A percentile compares a stretch with the other conserved stretches of the same genome.
These are phyloP conservation scores for Globisporangium nagaii DNA, from an alignment of 352 stramenopile species.

Conservation along the genomic window DNA sequence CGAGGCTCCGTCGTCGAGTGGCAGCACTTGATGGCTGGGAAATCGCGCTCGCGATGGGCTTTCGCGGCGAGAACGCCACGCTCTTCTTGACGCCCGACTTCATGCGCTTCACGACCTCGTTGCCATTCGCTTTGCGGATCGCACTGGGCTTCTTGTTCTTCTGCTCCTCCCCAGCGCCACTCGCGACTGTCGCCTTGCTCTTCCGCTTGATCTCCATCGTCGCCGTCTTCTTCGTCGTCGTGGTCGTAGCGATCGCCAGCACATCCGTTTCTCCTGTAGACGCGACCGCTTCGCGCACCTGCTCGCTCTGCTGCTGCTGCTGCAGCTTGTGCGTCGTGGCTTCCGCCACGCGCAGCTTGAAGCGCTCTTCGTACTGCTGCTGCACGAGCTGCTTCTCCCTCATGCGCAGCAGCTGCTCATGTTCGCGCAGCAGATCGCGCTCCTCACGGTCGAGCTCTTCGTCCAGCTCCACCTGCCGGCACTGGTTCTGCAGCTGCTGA, in stretches of 20 bases:
- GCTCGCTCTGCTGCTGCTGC: constrained; percentile 12
- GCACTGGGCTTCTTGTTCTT: background rate
- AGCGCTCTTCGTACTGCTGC: constrained; percentile 12
- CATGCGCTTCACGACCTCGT: constrained; percentile 6
- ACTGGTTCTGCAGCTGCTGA: constrained; percentile 53
- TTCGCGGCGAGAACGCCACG: constrained; percentile 10
- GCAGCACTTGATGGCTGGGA: background rate
- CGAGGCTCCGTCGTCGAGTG: background rate
- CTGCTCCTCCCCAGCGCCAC: background rate
- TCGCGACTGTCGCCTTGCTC: background rate
- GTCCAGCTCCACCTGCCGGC: constrained; percentile 38
- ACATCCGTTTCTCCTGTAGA: background rate
- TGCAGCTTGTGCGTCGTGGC: constrained; percentile 13
- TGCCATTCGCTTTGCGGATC: background rate
- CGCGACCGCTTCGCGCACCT: constrained; percentile 5
- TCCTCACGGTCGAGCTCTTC: constrained; percentile 56
- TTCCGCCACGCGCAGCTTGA: constrained; percentile 6
- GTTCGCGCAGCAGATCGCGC: constrained; percentile 28
- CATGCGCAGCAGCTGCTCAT: constrained; percentile 22
- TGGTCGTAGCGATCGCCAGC: background rate
- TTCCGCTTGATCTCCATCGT: background rate
- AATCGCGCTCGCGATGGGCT: background rate
- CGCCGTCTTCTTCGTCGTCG: background rate
- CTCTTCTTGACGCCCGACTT: constrained; percentile 10
- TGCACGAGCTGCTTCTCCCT: constrained; percentile 16